phyloP scores from a whole-genome alignment of 495 filamentous ascomycete genomes.

The Penicillium odoratum region DNA sequence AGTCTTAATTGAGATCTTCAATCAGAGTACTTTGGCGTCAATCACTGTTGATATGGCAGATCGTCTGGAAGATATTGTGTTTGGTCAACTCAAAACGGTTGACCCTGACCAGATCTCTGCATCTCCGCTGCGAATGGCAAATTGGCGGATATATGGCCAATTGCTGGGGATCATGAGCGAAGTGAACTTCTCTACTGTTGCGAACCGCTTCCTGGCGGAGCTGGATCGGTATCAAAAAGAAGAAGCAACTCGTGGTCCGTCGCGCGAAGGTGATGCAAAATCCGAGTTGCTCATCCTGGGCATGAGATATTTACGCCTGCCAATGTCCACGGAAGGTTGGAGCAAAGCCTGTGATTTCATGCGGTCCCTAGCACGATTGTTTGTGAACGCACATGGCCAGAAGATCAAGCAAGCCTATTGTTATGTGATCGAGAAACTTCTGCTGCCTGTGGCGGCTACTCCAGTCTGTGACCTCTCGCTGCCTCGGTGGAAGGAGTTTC shows the following conservation, averaged over 20 bases:
- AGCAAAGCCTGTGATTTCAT: slow-evolving; percentile 87
- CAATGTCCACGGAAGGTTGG: slow-evolving; percentile 69
- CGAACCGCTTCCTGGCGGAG: slow-evolving; percentile 76
- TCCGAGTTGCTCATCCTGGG: slow-evolving; percentile 82
- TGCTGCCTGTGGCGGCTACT: slow-evolving; percentile 83
- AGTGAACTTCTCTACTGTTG: slow-evolving; percentile 81
- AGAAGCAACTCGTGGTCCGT: slow-evolving; percentile 61
- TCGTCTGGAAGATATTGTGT: slow-evolving; percentile 90
- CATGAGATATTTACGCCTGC: slow-evolving; percentile 84
- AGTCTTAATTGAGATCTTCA: slow-evolving; percentile 90
- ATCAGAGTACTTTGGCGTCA: slow-evolving; percentile 76
- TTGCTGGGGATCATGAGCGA: slow-evolving; percentile 93
- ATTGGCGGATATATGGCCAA: slow-evolving; percentile 92
- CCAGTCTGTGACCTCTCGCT: slow-evolving; percentile 70
- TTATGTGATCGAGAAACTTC: slow-evolving; percentile 79
- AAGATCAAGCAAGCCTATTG: slow-evolving; percentile 93
- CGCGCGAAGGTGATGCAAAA: slow-evolving; percentile 71
- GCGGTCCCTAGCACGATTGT: slow-evolving; percentile 73
- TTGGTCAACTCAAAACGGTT: slow-evolving; percentile 83
- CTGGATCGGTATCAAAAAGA: slow-evolving; percentile 75
- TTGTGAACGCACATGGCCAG: slow-evolving; percentile 79
- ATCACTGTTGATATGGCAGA: slow-evolving; percentile 88
- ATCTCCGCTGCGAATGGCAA: slow-evolving; percentile 81
- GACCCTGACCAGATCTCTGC: slow-evolving; percentile 77
- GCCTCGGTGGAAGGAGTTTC: slow-evolving; percentile 81